Evolutionary conservation across 352 stramenopile species (phyloP), one percentile per base, ranked within the genome.

Genomic region (Phytophthora aleatoria): DNA sequence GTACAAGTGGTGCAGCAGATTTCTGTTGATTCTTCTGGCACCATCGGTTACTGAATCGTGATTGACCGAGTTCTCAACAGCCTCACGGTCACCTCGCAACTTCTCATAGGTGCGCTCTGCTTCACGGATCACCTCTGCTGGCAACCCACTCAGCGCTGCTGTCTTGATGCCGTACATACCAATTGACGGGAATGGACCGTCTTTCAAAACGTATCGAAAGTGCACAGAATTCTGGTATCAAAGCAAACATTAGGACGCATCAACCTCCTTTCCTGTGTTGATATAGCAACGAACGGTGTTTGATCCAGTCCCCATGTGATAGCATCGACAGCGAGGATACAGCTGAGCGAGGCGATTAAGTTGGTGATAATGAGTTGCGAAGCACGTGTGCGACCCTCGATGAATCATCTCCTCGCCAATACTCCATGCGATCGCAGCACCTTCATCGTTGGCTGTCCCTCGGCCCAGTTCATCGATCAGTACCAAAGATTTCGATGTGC

Each of bases 391-490:
- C 3, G 85, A 75, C 13, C 69, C 67, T 27, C 76, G 66, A 13
- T 76, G 61, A 48, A 97, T 88, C 3, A 98, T 55, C 13, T 83
- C 70, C 69, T 98, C 93, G 12, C 74, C 84, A 20, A 97, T 79
- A 36, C 88, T 93, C 86, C 90, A 98, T 5, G 92, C 91, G 9
- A 98, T 85, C 5, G 89, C 83, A 60, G 87, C 76, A 2, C 93
- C 93, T 73, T 98, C 93, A 33, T 94, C 77, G 33, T 91, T 97
- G 7, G 87, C 85, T 36, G 93, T 98, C 49, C 92, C 92, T 44
- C 93, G 72, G 2, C 93, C 93, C 7, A 98, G 73, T 57, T 98
- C 93, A 67, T 98, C 93, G 16, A 98, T 92, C 9, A 98, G 64
- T 9, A 98, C 83, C 41, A 98, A 72, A 10, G 79, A 95, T 28